Base-by-base conservation (phyloP, 352 stramenopile genomes). In the Pythium myriotylum region DNA sequence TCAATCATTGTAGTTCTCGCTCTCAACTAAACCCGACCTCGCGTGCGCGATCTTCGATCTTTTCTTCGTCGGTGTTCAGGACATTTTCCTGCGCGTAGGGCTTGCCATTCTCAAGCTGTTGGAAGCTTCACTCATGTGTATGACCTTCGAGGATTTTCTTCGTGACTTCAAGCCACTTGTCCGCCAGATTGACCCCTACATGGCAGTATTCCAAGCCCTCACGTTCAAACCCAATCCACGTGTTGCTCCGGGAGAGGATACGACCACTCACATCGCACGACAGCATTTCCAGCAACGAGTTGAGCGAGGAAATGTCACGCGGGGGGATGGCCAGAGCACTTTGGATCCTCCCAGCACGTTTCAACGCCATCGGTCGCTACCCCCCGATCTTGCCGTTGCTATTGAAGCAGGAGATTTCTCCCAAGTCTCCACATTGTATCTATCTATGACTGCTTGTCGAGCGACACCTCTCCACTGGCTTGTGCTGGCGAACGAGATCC, bases 41-140 rank as follows among this genome's bases (percentile, higher is more conserved):
- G 80, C 84, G 19, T 90, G 79, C 49, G 86, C 86, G 9, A 87
- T 95, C 49, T 88, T 95, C 19, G 86, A 95, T 49, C 70, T 95
- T 41, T 91, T 95, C 48, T 89, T 95, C 35, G 78, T 91, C 22
- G 85, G 82, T 3, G 60, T 94, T 1, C 73, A 85, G 37, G 85
- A 95, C 62, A 84, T 92, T 59, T 92, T 95, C 51, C 74, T 95
- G 26, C 84, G 86, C 13, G 76, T 88, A 20, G 86, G 82, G 6
- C 67, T 95, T 14, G 84, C 84, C 2, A 88, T 95, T 39, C 69
- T 95, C 24, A 92, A 94, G 65, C 66, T 88, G 19, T 59, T 91
- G 10, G 83, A 93, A 58, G 63, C 80, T 12, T 86, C 91, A 50
- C 78, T 95, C 52, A 89, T 94, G 77, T 92, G 76, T 55, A 92